A percentile compares a stretch with the other conserved stretches of the same genome.
Evolutionary conservation across 2,329 filamentous ascomycete species (phyloP).

Genomic region (Elsinoe necatrix): DNA sequence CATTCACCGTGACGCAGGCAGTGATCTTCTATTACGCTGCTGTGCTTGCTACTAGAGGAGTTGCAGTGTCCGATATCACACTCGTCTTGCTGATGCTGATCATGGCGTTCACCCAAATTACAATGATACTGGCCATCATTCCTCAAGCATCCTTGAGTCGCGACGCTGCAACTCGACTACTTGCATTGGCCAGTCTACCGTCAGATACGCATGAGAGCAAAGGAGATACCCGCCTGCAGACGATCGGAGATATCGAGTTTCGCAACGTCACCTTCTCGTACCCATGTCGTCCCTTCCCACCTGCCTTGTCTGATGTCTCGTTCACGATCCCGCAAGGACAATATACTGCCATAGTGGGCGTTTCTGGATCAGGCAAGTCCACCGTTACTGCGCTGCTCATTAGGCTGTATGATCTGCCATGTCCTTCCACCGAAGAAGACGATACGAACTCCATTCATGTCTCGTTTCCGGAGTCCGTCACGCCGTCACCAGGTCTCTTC

Average conservation of each 20-base stretch:
- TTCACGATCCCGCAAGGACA: constrained; percentile 55
- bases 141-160: constrained; percentile 72
- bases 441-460: constrained; percentile 78
- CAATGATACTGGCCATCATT: constrained; percentile 61
- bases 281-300: constrained; percentile 43
- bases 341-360: constrained; percentile 70
- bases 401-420: constrained; percentile 51
- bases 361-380: constrained; percentile 85
- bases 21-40: constrained; percentile 79
- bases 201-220: constrained; percentile 50
- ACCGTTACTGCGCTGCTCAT: constrained; percentile 70
- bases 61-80: constrained; percentile 53
- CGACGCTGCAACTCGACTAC: constrained; percentile 62
- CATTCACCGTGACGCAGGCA: constrained; percentile 63
- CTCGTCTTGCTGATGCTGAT: constrained; percentile 74
- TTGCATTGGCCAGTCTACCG: constrained; percentile 59
- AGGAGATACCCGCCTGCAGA: constrained; percentile 39
- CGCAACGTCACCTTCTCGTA: constrained; percentile 63
- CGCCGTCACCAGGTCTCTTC: constrained; percentile 36
- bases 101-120: constrained; percentile 69
- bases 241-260: constrained; percentile 50
- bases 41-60: constrained; percentile 47
- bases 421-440: constrained; percentile 51
- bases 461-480: constrained; percentile 59
- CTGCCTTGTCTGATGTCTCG: constrained; percentile 43